A percentile compares a stretch with the other conserved stretches of the same genome.
These are phyloP conservation scores for Colletotrichum lupini DNA, from an alignment of 2,329 filamentous ascomycete genomes.

Conservation along the genomic window DNA sequence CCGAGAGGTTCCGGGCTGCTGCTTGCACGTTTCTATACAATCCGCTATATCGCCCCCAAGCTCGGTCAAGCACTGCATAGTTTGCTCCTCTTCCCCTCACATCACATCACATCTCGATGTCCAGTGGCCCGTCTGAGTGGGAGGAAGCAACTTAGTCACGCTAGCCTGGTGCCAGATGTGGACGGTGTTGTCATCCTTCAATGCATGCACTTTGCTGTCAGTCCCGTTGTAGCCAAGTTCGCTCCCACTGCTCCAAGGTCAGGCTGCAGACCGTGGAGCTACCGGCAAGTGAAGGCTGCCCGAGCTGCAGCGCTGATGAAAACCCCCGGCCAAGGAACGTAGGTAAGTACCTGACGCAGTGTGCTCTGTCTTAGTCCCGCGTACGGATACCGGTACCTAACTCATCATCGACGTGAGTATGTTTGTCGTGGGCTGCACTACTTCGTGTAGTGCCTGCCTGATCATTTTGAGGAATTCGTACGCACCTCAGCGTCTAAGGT, in stretches of 20 bases:
- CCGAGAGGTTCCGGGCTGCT: background rate
- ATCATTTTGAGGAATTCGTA: background rate
- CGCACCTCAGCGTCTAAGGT: background rate
- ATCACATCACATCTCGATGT: no score
- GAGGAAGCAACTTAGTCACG: background rate
- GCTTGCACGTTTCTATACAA: background rate
- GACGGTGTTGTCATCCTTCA: background rate
- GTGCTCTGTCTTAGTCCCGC: background rate
- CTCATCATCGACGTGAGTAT: background rate
- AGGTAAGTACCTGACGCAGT: background rate
- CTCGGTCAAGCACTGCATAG: background rate
- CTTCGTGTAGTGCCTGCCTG: background rate
- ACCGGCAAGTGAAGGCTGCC: background rate
- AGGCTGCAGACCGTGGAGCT: background rate
- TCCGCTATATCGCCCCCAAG: background rate
- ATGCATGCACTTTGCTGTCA: constrained; percentile 20
- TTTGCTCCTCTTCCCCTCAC: no score
- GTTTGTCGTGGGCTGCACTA: background rate
- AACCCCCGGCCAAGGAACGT: background rate
- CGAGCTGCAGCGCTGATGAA: background rate
- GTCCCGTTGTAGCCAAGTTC: background rate
- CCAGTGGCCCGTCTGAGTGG: background rate
- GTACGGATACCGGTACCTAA: background rate
- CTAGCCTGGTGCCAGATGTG: background rate
- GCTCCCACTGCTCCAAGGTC: background rate